phyloP scores from a whole-genome alignment of 768 basidiomycete species.

The Candolleomyces efflorescens region DNA sequence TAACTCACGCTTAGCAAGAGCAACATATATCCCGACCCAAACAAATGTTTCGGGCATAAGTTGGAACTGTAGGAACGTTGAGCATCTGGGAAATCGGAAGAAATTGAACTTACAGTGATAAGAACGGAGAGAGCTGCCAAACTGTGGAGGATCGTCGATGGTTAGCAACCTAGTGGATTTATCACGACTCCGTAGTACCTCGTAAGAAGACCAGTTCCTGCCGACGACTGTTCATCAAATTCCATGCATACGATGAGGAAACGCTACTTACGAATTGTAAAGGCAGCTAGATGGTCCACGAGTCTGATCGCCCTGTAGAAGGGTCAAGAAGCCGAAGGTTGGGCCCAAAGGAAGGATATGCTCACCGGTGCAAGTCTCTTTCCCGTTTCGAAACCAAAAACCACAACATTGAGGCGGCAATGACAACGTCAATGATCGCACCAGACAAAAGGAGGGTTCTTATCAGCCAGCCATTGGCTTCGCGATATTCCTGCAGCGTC shows the following conservation, averaged over 20 bases:
- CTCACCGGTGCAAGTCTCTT: neutral
- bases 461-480: conserved; percentile 1
- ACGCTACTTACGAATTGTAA: conserved; percentile 2
- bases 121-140: neutral
- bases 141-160: neutral
- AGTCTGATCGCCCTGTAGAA: neutral
- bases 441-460: neutral
- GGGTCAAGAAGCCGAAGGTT: neutral
- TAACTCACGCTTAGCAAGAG: conserved; percentile 1
- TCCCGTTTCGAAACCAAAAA: conserved; percentile 1
- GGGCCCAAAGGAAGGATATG: neutral
- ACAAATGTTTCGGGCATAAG: neutral
- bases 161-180: neutral
- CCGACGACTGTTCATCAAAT: neutral
- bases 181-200: neutral
- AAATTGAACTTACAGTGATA: neutral
- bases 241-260: neutral
- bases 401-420: conserved; percentile 7
- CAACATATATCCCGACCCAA: conserved; percentile 1
- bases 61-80: neutral
- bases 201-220: conserved; percentile 3
- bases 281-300: neutral
- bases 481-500: neutral
- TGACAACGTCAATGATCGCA: neutral
- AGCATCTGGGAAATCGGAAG: neutral